Conservation (phyloP, 176 grass and related monocot genomes). For the Rhynchospora breviuscula region DNA sequence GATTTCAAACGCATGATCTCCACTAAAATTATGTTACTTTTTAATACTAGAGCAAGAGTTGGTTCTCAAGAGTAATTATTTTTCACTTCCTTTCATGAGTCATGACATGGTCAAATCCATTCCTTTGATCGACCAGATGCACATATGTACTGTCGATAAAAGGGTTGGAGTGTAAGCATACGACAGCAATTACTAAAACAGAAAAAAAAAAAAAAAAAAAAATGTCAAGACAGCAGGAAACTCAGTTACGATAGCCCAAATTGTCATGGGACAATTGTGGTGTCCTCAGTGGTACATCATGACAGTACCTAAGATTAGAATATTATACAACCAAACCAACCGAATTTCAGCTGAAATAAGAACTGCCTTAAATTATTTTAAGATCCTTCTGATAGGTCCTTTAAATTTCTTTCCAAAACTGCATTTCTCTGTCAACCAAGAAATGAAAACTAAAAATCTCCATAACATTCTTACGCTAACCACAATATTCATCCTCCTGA, state of each 20-base stretch:
- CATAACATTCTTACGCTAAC: conserved; percentile 32
- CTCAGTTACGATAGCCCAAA: neutral
- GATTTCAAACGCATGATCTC: no score
- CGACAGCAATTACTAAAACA: no score
- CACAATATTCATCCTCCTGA: neutral
- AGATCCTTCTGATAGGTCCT: no score
- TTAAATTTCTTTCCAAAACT: neutral
- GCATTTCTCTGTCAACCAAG: neutral
- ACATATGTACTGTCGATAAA: no score
- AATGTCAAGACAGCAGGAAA: neutral
- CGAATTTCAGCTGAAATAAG: neutral
- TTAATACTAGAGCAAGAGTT: no score
- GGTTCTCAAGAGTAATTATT: no score
- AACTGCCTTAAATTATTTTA: no score
- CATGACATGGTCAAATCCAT: no score
- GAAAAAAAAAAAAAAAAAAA: neutral
- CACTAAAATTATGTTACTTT: no score
- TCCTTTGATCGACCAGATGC: no score
- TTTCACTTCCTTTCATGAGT: no score
- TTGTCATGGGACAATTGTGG: neutral
- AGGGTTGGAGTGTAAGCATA: no score
- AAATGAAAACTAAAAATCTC: conserved; percentile 16
- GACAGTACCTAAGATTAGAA: neutral
- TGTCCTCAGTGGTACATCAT: neutral
- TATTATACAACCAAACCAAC: neutral